phyloP scores from a whole-genome alignment of 2,329 filamentous ascomycete species.

The Plectosphaerella plurivora region DNA sequence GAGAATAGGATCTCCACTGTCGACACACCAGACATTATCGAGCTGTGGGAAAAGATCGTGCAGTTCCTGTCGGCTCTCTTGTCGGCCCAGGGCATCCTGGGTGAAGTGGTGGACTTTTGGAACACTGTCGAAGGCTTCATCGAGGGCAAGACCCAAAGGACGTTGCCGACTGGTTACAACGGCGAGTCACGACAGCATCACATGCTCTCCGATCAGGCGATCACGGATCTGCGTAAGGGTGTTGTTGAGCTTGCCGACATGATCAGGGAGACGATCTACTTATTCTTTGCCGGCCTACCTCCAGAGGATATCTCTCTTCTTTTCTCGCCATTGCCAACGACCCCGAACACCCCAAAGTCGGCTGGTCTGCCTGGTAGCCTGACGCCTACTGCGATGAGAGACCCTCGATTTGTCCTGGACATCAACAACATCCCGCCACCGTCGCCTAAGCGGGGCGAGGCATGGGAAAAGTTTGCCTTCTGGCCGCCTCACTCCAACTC shows the following conservation, averaged over 20 bases:
- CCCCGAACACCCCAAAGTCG: conserved; percentile 63
- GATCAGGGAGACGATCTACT: conserved; percentile 72
- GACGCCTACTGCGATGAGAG: conserved; percentile 55
- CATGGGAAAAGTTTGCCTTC: conserved; percentile 92
- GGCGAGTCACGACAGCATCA: conserved; percentile 80
- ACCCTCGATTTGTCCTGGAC: conserved; percentile 77
- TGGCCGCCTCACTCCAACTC: conserved; percentile 95
- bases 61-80: conserved; percentile 70
- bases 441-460: conserved; percentile 73
- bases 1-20: conserved; percentile 58
- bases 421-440: conserved; percentile 70
- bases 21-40: conserved; percentile 77
- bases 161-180: conserved; percentile 75
- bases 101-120: conserved; percentile 92
- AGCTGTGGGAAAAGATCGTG: conserved; percentile 88
- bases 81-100: conserved; percentile 74
- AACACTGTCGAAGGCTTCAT: conserved; percentile 88
- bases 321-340: conserved; percentile 72
- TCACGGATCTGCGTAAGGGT: conserved; percentile 69
- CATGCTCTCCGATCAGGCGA: conserved; percentile 66
- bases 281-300: conserved; percentile 83
- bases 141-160: conserved; percentile 75
- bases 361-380: conserved; percentile 33
- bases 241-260: conserved; percentile 78
- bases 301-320: conserved; percentile 86